Evolutionary conservation across 306 rosid genomes (phyloP).

Genomic region (Gastrolobium bilobum): DNA sequence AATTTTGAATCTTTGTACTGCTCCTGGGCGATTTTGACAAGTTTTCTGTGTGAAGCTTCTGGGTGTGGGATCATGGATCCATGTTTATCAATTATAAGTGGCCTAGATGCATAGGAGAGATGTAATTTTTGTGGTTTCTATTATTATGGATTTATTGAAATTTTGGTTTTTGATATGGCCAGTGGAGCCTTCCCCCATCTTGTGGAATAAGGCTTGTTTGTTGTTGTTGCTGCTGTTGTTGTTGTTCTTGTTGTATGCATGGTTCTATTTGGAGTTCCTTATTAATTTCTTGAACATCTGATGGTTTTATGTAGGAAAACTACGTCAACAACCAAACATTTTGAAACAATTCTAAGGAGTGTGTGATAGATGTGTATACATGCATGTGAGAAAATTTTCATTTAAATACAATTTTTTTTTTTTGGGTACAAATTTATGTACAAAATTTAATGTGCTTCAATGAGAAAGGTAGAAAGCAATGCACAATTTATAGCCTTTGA

Average conservation of each 20-base stretch:
- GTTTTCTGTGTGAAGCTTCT: constrained; percentile 29
- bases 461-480: constrained; percentile 28
- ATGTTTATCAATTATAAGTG: constrained; percentile 16
- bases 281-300: constrained; percentile 9
- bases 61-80: constrained; percentile 50
- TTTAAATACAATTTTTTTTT: not conserved
- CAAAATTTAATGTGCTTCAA: constrained; percentile 1
- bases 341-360: constrained; percentile 25
- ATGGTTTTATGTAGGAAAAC: not conserved
- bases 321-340: not conserved
- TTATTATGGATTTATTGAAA: not conserved
- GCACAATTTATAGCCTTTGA: not conserved
- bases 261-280: not conserved
- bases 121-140: constrained; percentile 21
- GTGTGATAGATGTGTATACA: constrained; percentile 54
- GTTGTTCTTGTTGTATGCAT: not conserved
- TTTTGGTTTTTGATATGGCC: constrained; percentile 25
- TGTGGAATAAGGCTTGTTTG: constrained; percentile 13
- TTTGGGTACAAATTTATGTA: not conserved
- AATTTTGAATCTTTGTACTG: constrained; percentile 36
- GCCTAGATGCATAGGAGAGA: constrained; percentile 13
- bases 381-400: not conserved
- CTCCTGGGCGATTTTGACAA: not conserved
- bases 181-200: not conserved
- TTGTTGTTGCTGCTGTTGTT: not conserved